These are phyloP conservation scores for Ascochyta koolunga DNA, from an alignment of 2,329 filamentous ascomycete genomes.

Conservation along the genomic window DNA sequence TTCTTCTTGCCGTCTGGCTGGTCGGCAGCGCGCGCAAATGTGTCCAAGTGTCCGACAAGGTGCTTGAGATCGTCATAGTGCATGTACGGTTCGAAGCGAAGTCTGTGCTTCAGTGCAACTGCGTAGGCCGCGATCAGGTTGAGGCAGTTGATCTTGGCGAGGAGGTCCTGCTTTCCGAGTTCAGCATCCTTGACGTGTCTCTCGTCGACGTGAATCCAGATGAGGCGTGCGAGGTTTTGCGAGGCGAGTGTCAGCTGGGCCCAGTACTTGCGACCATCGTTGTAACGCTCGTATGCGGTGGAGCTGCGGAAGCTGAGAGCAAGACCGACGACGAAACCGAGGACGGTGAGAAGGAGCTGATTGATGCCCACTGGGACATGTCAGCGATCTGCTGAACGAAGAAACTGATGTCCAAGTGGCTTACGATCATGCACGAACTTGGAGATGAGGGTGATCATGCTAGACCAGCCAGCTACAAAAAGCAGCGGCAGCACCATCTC, in stretches of 20 bases:
- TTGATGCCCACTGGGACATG: conserved; percentile 59
- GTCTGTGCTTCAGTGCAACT: conserved; percentile 78
- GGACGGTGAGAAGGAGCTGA: conserved; percentile 72
- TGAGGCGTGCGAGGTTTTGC: conserved; percentile 70
- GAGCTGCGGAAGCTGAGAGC: conserved; percentile 75
- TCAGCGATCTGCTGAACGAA: not conserved
- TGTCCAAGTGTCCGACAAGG: conserved; percentile 73
- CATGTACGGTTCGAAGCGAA: conserved; percentile 83
- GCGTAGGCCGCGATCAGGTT: conserved; percentile 80
- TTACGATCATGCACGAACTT: conserved; percentile 49
- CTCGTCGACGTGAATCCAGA: conserved; percentile 79
- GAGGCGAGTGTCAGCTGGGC: conserved; percentile 60
- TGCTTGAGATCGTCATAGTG: conserved; percentile 75
- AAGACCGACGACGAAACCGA: conserved; percentile 80
- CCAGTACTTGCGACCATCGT: conserved; percentile 69
- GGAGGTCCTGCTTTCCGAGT: conserved; percentile 67
- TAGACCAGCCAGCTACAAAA: conserved; percentile 69
- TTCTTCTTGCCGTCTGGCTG: conserved; percentile 40
- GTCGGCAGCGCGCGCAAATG: conserved; percentile 66
- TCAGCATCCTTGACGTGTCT: conserved; percentile 55
- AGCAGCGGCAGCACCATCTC: conserved; percentile 73
- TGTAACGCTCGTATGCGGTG: conserved; percentile 73
- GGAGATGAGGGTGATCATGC: conserved; percentile 62
- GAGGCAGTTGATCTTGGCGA: conserved; percentile 68
- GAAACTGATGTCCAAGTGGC: not conserved